A percentile compares a stretch with the other conserved stretches of the same genome.
phyloP scores from a whole-genome alignment of 2,329 filamentous ascomycete species.

The Fusarium pseudocircinatum region DNA sequence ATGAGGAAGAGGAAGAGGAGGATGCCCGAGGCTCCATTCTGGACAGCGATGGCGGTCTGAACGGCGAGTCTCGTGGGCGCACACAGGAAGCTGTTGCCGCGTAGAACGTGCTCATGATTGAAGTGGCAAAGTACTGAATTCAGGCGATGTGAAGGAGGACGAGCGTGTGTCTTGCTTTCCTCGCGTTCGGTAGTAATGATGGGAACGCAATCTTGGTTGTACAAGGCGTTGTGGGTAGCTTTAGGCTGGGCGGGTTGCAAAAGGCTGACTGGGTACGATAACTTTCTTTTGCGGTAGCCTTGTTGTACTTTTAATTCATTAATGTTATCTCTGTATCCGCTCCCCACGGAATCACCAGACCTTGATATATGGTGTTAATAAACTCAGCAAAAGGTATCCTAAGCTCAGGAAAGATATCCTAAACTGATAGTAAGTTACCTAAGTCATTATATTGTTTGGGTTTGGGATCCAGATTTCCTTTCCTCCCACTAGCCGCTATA shows the following conservation, averaged over 20 bases:
- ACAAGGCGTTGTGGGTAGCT: constrained; percentile 44
- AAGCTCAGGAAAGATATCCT: not conserved
- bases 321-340: constrained; percentile 34
- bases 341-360: not conserved
- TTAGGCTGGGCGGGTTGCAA: constrained; percentile 33
- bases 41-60: constrained; percentile 63
- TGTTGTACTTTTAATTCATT: constrained; percentile 43
- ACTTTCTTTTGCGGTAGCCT: constrained; percentile 39
- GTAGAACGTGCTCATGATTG: constrained; percentile 43
- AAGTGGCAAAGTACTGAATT: constrained; percentile 2
- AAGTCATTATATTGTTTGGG: not conserved
- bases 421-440: not conserved
- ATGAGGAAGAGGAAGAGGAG: constrained; percentile 73
- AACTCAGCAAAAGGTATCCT: not conserved
- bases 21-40: constrained; percentile 59
- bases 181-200: constrained; percentile 29
- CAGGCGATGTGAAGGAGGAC: not conserved
- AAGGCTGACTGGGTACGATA: constrained; percentile 37
- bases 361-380: not conserved
- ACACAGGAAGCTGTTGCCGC: constrained; percentile 62
- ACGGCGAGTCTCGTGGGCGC: constrained; percentile 66
- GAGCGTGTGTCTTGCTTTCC: not conserved
- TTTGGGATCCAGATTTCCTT: not conserved
- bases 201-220: constrained; percentile 34
- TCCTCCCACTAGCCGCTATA: not conserved